Evolutionary conservation across 1,284 basidiomycete genomes (phyloP).

Genomic region (Cystobasidiaceae sp.): DNA sequence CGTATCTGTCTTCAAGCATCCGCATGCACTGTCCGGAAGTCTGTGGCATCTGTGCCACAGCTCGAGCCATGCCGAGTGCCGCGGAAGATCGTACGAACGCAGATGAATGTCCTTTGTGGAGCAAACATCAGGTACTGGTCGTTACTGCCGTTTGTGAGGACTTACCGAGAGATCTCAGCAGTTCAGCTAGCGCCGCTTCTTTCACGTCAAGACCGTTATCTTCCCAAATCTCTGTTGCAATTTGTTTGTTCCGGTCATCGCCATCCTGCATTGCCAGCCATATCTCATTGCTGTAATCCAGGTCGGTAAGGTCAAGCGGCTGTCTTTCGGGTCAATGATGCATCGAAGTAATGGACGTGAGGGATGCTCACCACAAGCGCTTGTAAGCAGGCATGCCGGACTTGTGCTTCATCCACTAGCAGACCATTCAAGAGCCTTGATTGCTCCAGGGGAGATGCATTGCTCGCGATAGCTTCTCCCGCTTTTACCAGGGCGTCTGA

Average conservation of each 20-base stretch:
- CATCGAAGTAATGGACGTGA: background rate
- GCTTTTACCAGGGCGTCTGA: slow-evolving; percentile 76
- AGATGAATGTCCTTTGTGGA: slow-evolving; percentile 63
- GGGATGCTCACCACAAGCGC: slow-evolving; percentile 64
- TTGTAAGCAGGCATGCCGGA: slow-evolving; percentile 84
- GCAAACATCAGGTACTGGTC: background rate
- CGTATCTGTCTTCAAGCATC: slow-evolving; percentile 67
- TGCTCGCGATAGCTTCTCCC: slow-evolving; percentile 71
- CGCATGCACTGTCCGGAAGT: slow-evolving; percentile 49
- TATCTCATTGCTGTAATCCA: slow-evolving; percentile 84
- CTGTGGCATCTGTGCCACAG: slow-evolving; percentile 67
- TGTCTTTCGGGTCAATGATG: slow-evolving; percentile 44
- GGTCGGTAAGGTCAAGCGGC: slow-evolving; percentile 90
- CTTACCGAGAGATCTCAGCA: slow-evolving; percentile 69
- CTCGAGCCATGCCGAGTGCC: slow-evolving; percentile 72
- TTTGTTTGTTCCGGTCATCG: slow-evolving; percentile 81
- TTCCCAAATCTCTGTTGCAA: slow-evolving; percentile 84
- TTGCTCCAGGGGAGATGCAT: slow-evolving; percentile 61
- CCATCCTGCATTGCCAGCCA: slow-evolving; percentile 87
- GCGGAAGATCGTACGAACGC: slow-evolving; percentile 71
- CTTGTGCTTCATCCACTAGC: slow-evolving; percentile 81
- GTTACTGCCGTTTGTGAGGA: background rate
- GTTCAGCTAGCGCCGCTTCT: slow-evolving; percentile 60
- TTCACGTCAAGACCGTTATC: slow-evolving; percentile 92
- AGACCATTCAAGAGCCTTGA: slow-evolving; percentile 65